A percentile compares a stretch with the other conserved stretches of the same genome.
Evolutionary conservation across 805 yeast species (phyloP).

Genomic region (Geotrichum ghanense): DNA sequence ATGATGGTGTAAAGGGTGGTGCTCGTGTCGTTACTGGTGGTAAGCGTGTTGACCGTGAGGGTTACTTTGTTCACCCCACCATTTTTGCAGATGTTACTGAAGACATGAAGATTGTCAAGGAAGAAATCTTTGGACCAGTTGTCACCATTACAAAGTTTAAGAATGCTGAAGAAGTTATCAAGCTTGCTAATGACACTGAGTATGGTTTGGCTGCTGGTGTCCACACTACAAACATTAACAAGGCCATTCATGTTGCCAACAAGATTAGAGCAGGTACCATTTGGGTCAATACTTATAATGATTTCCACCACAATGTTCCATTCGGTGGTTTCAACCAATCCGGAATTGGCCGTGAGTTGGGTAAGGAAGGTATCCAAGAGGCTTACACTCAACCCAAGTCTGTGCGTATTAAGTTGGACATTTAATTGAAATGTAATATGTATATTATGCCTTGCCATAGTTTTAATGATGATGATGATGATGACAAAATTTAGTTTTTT

Average conservation of each 20-base stretch:
- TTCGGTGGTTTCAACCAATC: conserved; percentile 75
- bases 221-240: conserved; percentile 54
- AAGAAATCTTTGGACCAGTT: conserved; percentile 88
- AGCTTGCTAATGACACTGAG: conserved; percentile 59
- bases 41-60: conserved; percentile 37
- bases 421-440: no score
- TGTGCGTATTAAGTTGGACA: conserved; percentile 38
- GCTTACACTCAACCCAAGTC: conserved; percentile 69
- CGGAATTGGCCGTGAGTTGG: conserved; percentile 76
- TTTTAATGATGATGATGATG: no score
- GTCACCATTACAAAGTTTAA: conserved; percentile 58
- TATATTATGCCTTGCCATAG: no score
- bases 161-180: conserved; percentile 55
- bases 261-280: conserved; percentile 56
- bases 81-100: conserved; percentile 62
- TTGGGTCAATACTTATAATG: conserved; percentile 65
- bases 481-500: no score
- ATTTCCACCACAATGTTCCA: conserved; percentile 55
- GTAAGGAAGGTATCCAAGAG: conserved; percentile 54
- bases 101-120: conserved; percentile 55
- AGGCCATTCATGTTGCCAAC: conserved; percentile 53
- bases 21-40: conserved; percentile 79
- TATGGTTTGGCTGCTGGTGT: conserved; percentile 81
- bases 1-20: conserved; percentile 72
- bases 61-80: conserved; percentile 67